Conservation (phyloP, 768 basidiomycete genomes). For the Termitomyces sp. region DNA sequence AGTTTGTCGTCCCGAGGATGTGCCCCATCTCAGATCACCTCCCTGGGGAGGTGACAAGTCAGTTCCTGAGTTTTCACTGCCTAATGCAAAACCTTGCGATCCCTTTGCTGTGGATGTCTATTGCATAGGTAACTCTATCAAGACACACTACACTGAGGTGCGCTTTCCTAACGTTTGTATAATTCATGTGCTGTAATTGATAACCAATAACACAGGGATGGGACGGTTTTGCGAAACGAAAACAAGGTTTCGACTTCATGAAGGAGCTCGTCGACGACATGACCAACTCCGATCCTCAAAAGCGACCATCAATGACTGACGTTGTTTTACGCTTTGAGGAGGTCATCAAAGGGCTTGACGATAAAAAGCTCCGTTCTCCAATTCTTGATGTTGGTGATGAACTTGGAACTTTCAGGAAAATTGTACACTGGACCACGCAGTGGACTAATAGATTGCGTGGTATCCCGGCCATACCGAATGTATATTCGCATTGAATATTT, state of each 20-base stretch:
- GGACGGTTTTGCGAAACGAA: neutral
- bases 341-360: neutral
- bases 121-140: neutral
- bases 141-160: neutral
- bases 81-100: neutral
- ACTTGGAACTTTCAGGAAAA: neutral
- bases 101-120: neutral
- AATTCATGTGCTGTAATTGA: neutral
- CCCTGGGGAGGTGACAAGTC: constrained; percentile 35
- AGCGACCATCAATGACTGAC: constrained; percentile 27
- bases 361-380: constrained; percentile 24
- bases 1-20: constrained; percentile 12
- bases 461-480: neutral
- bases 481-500: neutral
- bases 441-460: neutral
- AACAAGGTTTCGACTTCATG: neutral
- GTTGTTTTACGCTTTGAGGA: constrained; percentile 12
- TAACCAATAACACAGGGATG: neutral
- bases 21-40: constrained; percentile 21
- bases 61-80: constrained; percentile 23
- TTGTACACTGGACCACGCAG: neutral
- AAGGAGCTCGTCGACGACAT: neutral
- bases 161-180: neutral
- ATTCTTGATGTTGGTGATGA: constrained; percentile 4
- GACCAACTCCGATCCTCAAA: constrained; percentile 21